A percentile compares a stretch with the other conserved stretches of the same genome.
phyloP scores from a whole-genome alignment of 352 stramenopile genomes.

The Elongisporangium anandrum region DNA sequence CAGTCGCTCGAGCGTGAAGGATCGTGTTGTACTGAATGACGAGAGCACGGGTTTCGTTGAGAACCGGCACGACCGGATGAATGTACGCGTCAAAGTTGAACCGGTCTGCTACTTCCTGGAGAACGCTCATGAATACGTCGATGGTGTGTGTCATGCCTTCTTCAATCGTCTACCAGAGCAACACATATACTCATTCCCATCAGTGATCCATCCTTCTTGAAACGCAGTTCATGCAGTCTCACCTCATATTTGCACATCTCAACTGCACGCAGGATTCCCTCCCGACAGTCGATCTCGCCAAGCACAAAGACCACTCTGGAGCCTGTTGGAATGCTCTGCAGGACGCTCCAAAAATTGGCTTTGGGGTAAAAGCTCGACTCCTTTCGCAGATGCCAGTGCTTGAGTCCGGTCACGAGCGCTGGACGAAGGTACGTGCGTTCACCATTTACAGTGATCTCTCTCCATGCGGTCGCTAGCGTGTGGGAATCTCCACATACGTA shows the following conservation, averaged over 20 bases:
- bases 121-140: constrained; percentile 70
- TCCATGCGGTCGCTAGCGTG: constrained; percentile 86
- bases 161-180: constrained; percentile 40
- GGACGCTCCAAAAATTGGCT: constrained; percentile 81
- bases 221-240: constrained; percentile 1
- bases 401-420: constrained; percentile 89
- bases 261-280: constrained; percentile 88
- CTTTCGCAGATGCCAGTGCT: constrained; percentile 90
- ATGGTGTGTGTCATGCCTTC: constrained; percentile 80
- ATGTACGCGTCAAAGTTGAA: constrained; percentile 73
- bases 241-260: constrained; percentile 88
- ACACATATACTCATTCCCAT: not conserved
- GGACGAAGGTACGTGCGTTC: constrained; percentile 33
- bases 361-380: constrained; percentile 91
- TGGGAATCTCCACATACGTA: constrained; percentile 94
- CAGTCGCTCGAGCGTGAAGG: constrained; percentile 35
- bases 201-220: not conserved
- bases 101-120: constrained; percentile 41
- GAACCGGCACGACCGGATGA: constrained; percentile 86
- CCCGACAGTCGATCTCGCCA: constrained; percentile 95
- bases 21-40: constrained; percentile 84
- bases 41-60: constrained; percentile 82
- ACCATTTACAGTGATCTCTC: constrained; percentile 30
- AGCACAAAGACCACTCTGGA: constrained; percentile 89
- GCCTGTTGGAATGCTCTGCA: constrained; percentile 42